These are phyloP conservation scores for Coemansia sp. DNA, from an alignment of 192 early-diverging fungal species.

Conservation along the genomic window DNA sequence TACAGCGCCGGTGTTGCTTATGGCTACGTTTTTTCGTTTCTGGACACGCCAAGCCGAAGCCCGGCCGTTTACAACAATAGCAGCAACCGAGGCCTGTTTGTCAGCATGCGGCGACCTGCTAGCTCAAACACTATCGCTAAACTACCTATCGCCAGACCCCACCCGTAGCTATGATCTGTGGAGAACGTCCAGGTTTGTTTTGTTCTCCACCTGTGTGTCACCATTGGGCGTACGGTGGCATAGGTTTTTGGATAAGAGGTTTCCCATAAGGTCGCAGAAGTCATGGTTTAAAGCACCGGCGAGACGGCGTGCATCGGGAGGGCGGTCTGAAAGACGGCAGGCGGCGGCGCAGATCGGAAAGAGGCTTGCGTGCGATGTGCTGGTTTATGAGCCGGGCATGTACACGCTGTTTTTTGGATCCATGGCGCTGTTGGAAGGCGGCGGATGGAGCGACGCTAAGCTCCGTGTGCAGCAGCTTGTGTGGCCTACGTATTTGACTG, in stretches of 20 bases:
- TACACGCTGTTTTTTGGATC: slow-evolving; percentile 45
- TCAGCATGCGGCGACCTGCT: slow-evolving; percentile 51
- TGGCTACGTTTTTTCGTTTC: slow-evolving; percentile 50
- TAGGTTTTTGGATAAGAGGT: slow-evolving; percentile 40
- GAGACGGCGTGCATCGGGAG: slow-evolving; percentile 6
- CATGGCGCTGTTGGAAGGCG: slow-evolving; percentile 49
- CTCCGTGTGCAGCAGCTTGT: slow-evolving; percentile 23
- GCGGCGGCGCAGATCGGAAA: slow-evolving; percentile 41
- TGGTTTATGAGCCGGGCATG: slow-evolving; percentile 45
- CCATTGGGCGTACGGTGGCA: slow-evolving; percentile 51
- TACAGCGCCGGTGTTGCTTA: neutral
- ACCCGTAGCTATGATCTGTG: slow-evolving; percentile 31
- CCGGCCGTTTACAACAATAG: slow-evolving; percentile 48
- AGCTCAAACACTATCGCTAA: slow-evolving; percentile 39
- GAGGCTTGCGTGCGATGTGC: slow-evolving; percentile 31
- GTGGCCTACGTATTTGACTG: slow-evolving; percentile 42
- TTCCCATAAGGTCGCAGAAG: slow-evolving; percentile 46
- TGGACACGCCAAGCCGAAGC: slow-evolving; percentile 52
- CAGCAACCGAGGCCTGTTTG: slow-evolving; percentile 45
- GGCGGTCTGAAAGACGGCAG: slow-evolving; percentile 24
- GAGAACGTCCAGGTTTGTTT: slow-evolving; percentile 42
- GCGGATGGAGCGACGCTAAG: slow-evolving; percentile 24
- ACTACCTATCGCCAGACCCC: slow-evolving; percentile 2
- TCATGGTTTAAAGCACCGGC: slow-evolving; percentile 37
- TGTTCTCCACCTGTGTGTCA: slow-evolving; percentile 43